Evolutionary conservation across 805 yeast species (phyloP).

Genomic region (Ogataea methanolica): DNA sequence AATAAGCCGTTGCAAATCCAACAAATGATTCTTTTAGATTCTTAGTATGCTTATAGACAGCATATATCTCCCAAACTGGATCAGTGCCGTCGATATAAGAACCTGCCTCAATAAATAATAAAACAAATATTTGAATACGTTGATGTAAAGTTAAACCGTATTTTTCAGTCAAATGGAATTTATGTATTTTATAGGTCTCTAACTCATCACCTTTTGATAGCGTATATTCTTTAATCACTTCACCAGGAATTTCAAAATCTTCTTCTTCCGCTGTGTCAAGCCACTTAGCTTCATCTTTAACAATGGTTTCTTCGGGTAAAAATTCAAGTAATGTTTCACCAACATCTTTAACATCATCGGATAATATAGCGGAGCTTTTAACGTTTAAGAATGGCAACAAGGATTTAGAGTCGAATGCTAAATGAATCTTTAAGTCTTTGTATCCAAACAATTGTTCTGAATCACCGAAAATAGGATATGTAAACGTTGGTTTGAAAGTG

Average conservation of each 20-base stretch:
- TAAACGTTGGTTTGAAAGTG: constrained; percentile 70
- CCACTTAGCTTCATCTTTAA: constrained; percentile 69
- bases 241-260: constrained; percentile 28
- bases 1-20: constrained; percentile 82
- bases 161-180: constrained; percentile 37
- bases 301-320: constrained; percentile 55
- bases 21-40: constrained; percentile 41
- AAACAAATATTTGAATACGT: constrained; percentile 72
- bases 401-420: constrained; percentile 71
- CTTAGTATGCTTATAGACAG: constrained; percentile 37
- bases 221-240: constrained; percentile 30
- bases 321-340: constrained; percentile 47
- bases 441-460: constrained; percentile 86
- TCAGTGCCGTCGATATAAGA: constrained; percentile 78
- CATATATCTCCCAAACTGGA: constrained; percentile 73
- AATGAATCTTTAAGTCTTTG: constrained; percentile 57
- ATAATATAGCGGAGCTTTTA: constrained; percentile 48
- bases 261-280: constrained; percentile 49
- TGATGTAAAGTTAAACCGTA: constrained; percentile 51
- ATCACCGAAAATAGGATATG: constrained; percentile 93
- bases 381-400: constrained; percentile 69
- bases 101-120: constrained; percentile 91
- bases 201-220: constrained; percentile 20
- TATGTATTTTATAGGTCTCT: constrained; percentile 48
- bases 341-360: constrained; percentile 57